Evolutionary conservation across 805 yeast species (phyloP).

Genomic region (Jamesozyma lodderae): DNA sequence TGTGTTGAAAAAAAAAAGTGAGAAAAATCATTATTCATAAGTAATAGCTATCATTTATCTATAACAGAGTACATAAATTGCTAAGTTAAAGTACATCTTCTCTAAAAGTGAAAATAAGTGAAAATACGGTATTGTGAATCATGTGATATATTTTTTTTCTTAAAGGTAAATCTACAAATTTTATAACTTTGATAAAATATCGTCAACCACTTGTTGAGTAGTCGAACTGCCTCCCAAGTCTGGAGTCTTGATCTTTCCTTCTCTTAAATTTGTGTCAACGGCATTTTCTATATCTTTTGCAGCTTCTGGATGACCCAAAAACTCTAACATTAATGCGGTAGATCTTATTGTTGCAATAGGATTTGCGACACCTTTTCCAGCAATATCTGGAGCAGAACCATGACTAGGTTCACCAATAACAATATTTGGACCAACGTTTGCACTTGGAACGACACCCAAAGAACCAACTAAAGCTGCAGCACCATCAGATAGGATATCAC

Average conservation of each 20-base stretch:
- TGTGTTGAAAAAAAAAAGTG: no score
- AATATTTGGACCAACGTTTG: conserved; percentile 92
- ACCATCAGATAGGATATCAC: conserved; percentile 94
- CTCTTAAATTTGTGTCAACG: conserved; percentile 85
- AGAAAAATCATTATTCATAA: no score
- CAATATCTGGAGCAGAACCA: conserved; percentile 98
- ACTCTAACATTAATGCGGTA: conserved; percentile 93
- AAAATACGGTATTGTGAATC: no score
- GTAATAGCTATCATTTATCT: no score
- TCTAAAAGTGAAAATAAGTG: no score
- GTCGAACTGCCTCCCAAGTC: conserved; percentile 88
- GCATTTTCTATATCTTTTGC: conserved; percentile 91
- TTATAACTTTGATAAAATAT: conserved; percentile 43
- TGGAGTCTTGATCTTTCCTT: conserved; percentile 71
- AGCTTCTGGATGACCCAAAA: conserved; percentile 81
- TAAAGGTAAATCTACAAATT: background rate
- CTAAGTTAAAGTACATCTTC: no score
- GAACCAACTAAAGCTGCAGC: conserved; percentile 98
- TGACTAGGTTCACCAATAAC: conserved; percentile 99
- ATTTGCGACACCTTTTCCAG: conserved; percentile 88
- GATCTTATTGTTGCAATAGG: conserved; percentile 98
- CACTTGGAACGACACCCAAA: conserved; percentile 95
- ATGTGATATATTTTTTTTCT: no score
- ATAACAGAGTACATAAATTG: no score
- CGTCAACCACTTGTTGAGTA: conserved; percentile 81